These are phyloP conservation scores for Mycogone perniciosa DNA, from an alignment of 2,329 filamentous ascomycete species.

Conservation along the genomic window DNA sequence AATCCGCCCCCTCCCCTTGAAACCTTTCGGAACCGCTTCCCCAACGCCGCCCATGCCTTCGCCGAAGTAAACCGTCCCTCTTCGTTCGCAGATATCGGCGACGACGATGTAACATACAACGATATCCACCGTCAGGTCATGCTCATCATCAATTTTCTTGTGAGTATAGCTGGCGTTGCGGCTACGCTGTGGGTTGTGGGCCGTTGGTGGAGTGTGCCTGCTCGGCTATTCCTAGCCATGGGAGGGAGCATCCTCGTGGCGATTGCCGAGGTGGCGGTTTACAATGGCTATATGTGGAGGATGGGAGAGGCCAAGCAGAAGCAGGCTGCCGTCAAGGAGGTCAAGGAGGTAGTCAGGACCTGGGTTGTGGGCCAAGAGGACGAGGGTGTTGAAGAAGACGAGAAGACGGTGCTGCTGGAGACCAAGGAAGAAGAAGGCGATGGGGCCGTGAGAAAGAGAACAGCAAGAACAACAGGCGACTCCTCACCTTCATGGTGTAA, in stretches of 20 bases:
- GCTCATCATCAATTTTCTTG: conserved; percentile 81
- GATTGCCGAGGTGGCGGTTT: conserved; percentile 71
- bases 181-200: conserved; percentile 73
- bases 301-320: conserved; percentile 61
- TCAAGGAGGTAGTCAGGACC: conserved; percentile 62
- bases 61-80: conserved; percentile 46
- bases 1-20: conserved; percentile 52
- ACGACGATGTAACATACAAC: conserved; percentile 61
- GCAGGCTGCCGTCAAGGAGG: conserved; percentile 55
- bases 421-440: conserved; percentile 17
- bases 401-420: conserved; percentile 21
- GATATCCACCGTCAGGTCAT: conserved; percentile 77
- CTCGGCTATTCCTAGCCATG: conserved; percentile 64
- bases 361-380: conserved; percentile 54
- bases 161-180: conserved; percentile 76
- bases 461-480: conserved; percentile 8
- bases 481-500: neutral
- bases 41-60: conserved; percentile 48
- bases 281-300: conserved; percentile 67
- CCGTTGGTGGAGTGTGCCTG: conserved; percentile 67
- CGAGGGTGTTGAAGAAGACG: conserved; percentile 16
- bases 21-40: conserved; percentile 54
- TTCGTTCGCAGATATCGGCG: conserved; percentile 40
- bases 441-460: conserved; percentile 23
- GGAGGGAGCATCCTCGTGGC: conserved; percentile 63